Evolutionary conservation across 768 basidiomycete species (phyloP), one percentile per base, ranked within the genome.

Genomic region (Coprinopsis sp.): DNA sequence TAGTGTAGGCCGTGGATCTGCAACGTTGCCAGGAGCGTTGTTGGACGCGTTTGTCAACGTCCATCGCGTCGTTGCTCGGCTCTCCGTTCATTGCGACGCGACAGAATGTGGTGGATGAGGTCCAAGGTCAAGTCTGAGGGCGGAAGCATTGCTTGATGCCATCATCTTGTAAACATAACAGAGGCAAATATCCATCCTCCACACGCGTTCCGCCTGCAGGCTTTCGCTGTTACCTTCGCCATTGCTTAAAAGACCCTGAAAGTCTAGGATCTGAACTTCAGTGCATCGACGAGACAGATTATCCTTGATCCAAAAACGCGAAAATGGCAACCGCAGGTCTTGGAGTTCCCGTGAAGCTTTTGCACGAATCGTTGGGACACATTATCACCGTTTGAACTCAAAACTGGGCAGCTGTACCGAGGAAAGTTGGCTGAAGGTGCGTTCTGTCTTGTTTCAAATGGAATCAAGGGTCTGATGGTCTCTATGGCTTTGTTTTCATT

Each of bases 341-440:
- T 51, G 94, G 94, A 64, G 89, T 97, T 48, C 95, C 95, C 51
- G 88, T 96, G 53, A 98, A 98, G 67, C 81, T 99, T 40, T 74
- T 98, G 34, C 95, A 98, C 61, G 96, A 98, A 72, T 89, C 91
- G 46, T 73, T 98, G 23, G 96, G 96, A 18, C 96, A 99, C 60
- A 73, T 97, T 46, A 87, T 99, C 54, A 97, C 95, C 4, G 91
- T 94, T n/a, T n/a, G 96, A 99, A 66, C 79, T 97, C 47, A 98
- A 98, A 69, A 96, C 93, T 2, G 95, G 94, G 8, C 94, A 97
- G 63, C 78, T 96, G 42, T 99, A 98, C 69, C 77, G 96, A 38
- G 96, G 96, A 55, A 98, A 96, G 69, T 79, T 99, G 31, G 90
- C 91, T 13, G 96, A 99, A 76, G 96, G 96, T 92, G 53, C 58